These are phyloP conservation scores for Berkeleyomyces basicola DNA, from an alignment of 2,329 filamentous ascomycete genomes.

Conservation along the genomic window DNA sequence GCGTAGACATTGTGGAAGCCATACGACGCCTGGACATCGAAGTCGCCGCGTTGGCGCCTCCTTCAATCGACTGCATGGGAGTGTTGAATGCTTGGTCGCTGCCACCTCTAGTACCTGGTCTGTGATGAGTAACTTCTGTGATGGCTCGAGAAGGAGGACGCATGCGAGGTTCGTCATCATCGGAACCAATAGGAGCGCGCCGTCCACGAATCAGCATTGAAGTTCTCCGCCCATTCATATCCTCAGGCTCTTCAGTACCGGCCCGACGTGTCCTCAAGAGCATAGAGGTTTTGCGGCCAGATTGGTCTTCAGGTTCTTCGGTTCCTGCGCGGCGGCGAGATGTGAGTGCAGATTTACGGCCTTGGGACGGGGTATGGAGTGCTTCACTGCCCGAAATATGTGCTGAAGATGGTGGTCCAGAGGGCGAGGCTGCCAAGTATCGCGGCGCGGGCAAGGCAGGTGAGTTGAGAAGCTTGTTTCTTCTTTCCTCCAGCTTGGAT, in stretches of 20 bases:
- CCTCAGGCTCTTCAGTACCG: conserved; percentile 34
- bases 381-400: conserved; percentile 5
- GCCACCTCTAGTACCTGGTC: conserved; percentile 23
- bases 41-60: conserved; percentile 21
- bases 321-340: conserved; percentile 31
- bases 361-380: conserved; percentile 5
- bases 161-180: conserved; percentile 27
- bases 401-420: conserved; percentile 27
- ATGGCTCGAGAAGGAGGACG: conserved; percentile 41
- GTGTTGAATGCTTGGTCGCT: conserved; percentile 17
- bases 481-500: conserved; percentile 37
- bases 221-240: conserved; percentile 27
- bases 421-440: conserved; percentile 22
- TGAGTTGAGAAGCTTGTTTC: conserved; percentile 30
- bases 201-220: conserved; percentile 32
- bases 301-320: conserved; percentile 31
- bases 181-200: conserved; percentile 30
- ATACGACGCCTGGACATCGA: conserved; percentile 36
- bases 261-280: conserved; percentile 25
- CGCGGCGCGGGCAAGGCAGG: conserved; percentile 32
- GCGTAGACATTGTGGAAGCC: conserved; percentile 31
- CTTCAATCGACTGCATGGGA: conserved; percentile 14
- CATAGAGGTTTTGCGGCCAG: conserved; percentile 28
- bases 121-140: conserved; percentile 33
- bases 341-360: conserved; percentile 37